These are phyloP conservation scores for Aspergillus neotritici DNA, from an alignment of 2,329 filamentous ascomycete genomes.

Conservation along the genomic window DNA sequence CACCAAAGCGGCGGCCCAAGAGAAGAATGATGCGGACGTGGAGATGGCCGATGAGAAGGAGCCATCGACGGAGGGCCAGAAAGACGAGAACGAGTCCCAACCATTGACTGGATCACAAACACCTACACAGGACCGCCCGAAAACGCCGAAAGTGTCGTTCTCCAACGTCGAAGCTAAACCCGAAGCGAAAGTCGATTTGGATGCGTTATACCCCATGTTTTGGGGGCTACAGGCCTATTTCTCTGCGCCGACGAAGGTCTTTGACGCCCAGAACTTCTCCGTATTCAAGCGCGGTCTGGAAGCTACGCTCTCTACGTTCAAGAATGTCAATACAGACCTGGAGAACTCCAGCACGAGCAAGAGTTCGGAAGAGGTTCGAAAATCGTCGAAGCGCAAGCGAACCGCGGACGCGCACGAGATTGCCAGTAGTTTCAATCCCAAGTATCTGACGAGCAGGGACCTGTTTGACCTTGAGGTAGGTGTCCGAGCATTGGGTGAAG, in stretches of 20 bases:
- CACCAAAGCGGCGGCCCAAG: constrained; percentile 29
- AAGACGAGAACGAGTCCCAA: constrained; percentile 23
- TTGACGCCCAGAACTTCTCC: constrained; percentile 63
- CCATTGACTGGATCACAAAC: constrained; percentile 14
- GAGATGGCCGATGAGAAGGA: constrained; percentile 47
- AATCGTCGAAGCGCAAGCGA: constrained; percentile 65
- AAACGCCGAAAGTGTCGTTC: constrained; percentile 24
- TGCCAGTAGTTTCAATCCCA: constrained; percentile 81
- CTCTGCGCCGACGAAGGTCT: constrained; percentile 79
- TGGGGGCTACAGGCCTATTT: constrained; percentile 92
- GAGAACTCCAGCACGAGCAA: constrained; percentile 59
- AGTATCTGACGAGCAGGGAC: constrained; percentile 95
- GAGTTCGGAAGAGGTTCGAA: constrained; percentile 57
- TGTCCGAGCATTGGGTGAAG: constrained; percentile 1
- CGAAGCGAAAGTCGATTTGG: constrained; percentile 51
- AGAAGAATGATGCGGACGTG: constrained; percentile 59
- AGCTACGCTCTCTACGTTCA: constrained; percentile 68
- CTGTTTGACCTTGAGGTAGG: constrained; percentile 87
- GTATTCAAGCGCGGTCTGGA: constrained; percentile 60
- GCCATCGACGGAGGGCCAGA: constrained; percentile 26
- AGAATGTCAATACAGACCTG: constrained; percentile 60
- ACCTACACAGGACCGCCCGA: constrained; percentile 9
- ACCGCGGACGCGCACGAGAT: constrained; percentile 57
- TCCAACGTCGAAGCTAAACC: constrained; percentile 17
- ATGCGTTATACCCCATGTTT: constrained; percentile 80